These are phyloP conservation scores for Lindgomyces ingoldianus DNA, from an alignment of 495 filamentous ascomycete species.

Conservation along the genomic window DNA sequence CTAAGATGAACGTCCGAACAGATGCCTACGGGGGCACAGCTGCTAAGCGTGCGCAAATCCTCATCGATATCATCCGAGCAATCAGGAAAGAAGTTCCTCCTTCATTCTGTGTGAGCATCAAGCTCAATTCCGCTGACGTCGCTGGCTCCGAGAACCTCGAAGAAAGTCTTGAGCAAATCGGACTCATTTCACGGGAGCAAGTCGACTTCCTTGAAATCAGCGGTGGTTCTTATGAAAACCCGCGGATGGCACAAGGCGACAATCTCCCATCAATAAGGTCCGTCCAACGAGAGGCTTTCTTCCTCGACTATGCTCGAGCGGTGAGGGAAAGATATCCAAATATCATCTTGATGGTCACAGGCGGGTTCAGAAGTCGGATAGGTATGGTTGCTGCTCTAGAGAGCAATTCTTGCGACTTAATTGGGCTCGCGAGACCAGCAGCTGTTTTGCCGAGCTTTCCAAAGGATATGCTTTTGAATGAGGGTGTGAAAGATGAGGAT, in stretches of 20 bases:
- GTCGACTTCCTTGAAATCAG: constrained; percentile 66
- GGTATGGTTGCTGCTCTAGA: constrained; percentile 58
- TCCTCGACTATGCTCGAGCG: constrained; percentile 57
- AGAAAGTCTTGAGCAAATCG: constrained; percentile 56
- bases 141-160: constrained; percentile 51
- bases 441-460: constrained; percentile 54
- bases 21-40: constrained; percentile 55
- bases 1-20: constrained; percentile 47
- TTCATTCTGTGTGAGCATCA: constrained; percentile 60
- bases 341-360: constrained; percentile 55
- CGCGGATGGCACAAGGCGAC: constrained; percentile 32
- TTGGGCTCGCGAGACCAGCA: constrained; percentile 60
- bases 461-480: constrained; percentile 54
- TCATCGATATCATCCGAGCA: constrained; percentile 51
- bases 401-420: constrained; percentile 57
- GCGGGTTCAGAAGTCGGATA: constrained; percentile 57
- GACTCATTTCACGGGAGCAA: constrained; percentile 53
- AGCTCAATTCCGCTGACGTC: constrained; percentile 62
- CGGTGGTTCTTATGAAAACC: constrained; percentile 61
- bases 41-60: constrained; percentile 50
- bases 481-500: constrained; percentile 52
- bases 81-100: constrained; percentile 51
- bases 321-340: constrained; percentile 50
- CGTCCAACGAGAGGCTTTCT: constrained; percentile 60
- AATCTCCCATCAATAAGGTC: constrained; percentile 42